phyloP scores from a whole-genome alignment of 176 grass and related monocot species.

The Aegilops umbellulata region DNA sequence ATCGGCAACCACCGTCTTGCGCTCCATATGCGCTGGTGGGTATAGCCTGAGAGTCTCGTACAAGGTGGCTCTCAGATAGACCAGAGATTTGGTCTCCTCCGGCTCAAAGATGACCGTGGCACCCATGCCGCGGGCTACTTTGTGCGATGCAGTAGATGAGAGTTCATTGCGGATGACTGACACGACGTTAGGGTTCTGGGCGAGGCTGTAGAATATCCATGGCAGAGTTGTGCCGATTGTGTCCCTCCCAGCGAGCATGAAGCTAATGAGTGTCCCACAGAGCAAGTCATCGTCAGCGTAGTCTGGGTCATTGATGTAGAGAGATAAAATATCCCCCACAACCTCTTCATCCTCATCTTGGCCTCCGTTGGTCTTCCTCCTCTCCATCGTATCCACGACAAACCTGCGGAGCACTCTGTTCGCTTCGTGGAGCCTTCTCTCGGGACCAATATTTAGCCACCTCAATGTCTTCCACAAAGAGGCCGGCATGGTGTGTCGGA shows the following conservation, averaged over 20 bases:
- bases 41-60: not conserved
- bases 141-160: not conserved
- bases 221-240: not conserved
- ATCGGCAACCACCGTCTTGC: not conserved
- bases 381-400: not conserved
- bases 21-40: not conserved
- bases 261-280: not conserved
- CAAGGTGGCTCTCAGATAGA: not conserved
- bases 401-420: not conserved
- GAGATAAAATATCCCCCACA: not conserved
- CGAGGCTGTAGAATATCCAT: not conserved
- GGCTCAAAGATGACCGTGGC: not conserved
- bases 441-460: not conserved
- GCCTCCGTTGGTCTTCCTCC: not conserved
- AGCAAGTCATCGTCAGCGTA: not conserved
- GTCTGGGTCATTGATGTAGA: not conserved
- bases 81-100: not conserved
- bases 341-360: not conserved
- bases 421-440: not conserved
- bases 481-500: not conserved
- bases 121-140: not conserved
- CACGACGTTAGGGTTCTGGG: not conserved
- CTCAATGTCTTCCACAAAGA: not conserved
- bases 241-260: not conserved
- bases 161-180: not conserved